phyloP scores from a whole-genome alignment of 805 yeast species.

The Cyberlindnera mississippiensis region DNA sequence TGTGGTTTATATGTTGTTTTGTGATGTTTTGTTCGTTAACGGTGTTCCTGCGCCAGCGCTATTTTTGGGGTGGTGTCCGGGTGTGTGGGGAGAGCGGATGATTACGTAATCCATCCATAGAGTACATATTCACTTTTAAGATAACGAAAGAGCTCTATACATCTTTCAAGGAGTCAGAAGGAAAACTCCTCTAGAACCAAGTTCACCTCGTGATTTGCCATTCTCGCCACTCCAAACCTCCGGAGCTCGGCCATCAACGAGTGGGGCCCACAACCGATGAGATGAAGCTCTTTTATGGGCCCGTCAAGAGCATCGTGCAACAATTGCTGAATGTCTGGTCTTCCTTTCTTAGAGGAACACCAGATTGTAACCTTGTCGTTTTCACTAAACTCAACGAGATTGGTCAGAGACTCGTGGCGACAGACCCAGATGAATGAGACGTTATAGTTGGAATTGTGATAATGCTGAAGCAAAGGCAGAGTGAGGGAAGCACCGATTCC shows the following conservation, averaged over 20 bases:
- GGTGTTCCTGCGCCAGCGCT: conserved; percentile 3
- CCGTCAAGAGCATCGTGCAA: conserved; percentile 11
- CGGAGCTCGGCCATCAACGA: conserved; percentile 22
- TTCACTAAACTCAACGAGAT: conserved; percentile 1
- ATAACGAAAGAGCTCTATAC: too few species aligned
- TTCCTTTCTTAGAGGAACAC: conserved; percentile 18
- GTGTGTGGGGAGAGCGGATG: not conserved
- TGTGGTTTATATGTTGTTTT: not conserved
- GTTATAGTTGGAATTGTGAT: conserved; percentile 8
- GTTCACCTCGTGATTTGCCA: conserved; percentile 12
- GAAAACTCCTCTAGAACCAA: conserved; percentile 23
- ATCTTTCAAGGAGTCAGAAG: too few species aligned
- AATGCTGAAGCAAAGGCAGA: conserved; percentile 14
- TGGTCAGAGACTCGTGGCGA: conserved; percentile 11
- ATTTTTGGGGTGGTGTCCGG: not conserved
- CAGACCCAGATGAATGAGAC: conserved; percentile 25
- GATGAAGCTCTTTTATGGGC: conserved; percentile 7
- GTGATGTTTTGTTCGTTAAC: too few species aligned
- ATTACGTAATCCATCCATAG: too few species aligned
- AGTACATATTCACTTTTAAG: too few species aligned
- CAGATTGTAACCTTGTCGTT: conserved; percentile 13
- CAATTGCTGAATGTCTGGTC: conserved; percentile 20
- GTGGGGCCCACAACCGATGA: conserved; percentile 28
- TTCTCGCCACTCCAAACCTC: conserved; percentile 14
- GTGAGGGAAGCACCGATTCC: conserved; percentile 21